Percentiles rank a stretch among this genome's conserved stretches.
phyloP scores from a whole-genome alignment of 2,329 filamentous ascomycete genomes.

The Alternaria atra region DNA sequence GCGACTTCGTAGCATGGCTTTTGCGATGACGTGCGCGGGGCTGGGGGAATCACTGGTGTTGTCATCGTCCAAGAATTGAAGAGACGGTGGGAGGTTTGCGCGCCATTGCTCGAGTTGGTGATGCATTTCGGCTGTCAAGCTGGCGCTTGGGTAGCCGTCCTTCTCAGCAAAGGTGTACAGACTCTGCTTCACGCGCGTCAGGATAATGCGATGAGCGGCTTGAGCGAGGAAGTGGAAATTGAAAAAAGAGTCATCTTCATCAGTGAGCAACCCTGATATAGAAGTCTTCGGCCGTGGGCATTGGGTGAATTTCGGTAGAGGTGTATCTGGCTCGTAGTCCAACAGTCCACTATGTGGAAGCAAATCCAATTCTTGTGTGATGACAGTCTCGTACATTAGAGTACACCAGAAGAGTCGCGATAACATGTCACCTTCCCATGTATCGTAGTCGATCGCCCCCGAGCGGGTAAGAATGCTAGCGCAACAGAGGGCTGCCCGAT shows the following conservation, averaged over 20 bases:
- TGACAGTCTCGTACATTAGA: constrained; percentile 65
- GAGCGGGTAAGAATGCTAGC: constrained; percentile 58
- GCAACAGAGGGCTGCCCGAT: constrained; percentile 62
- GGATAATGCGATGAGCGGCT: constrained; percentile 64
- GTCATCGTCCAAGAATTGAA: constrained; percentile 56
- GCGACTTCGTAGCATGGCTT: constrained; percentile 51
- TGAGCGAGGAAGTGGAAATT: constrained; percentile 67
- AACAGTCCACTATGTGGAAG: constrained; percentile 62
- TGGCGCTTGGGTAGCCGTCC: constrained; percentile 54
- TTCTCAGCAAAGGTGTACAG: constrained; percentile 60
- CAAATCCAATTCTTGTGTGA: constrained; percentile 62
- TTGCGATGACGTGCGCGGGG: constrained; percentile 50
- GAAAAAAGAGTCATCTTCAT: constrained; percentile 63
- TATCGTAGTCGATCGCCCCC: constrained; percentile 54
- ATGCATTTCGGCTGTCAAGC: constrained; percentile 61
- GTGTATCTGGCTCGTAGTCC: constrained; percentile 62
- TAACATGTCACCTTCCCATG: constrained; percentile 66
- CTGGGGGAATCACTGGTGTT: constrained; percentile 38
- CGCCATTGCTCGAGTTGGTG: constrained; percentile 67
- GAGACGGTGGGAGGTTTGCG: constrained; percentile 58
- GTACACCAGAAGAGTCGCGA: constrained; percentile 65
- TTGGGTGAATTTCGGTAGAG: constrained; percentile 62
- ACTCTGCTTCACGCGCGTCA: constrained; percentile 62
- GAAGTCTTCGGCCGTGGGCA: constrained; percentile 52
- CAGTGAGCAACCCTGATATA: constrained; percentile 46